Evolutionary conservation across 129 eudicot species (phyloP).

Genomic region (Scalesia atractyloides): DNA sequence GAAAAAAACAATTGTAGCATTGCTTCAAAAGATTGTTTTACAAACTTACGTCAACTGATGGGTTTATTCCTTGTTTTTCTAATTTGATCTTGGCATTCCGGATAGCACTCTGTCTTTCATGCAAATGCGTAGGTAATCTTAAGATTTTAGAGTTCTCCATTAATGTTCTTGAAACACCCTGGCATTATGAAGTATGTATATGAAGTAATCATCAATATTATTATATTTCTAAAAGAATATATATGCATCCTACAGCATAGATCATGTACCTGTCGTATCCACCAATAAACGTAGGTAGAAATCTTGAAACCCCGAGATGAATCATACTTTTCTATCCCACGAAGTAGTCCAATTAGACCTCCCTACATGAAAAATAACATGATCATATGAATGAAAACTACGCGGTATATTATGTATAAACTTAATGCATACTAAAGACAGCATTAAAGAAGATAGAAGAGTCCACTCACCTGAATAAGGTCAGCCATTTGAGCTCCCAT

Average conservation of each 20-base stretch:
- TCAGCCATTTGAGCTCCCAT: slow-evolving; percentile 98
- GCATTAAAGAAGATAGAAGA: neutral
- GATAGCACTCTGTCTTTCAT: slow-evolving; percentile 80
- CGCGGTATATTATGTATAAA: neutral
- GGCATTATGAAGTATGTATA: slow-evolving; percentile 22
- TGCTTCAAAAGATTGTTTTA: neutral
- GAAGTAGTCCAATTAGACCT: slow-evolving; percentile 86
- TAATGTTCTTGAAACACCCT: slow-evolving; percentile 90
- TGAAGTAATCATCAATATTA: neutral
- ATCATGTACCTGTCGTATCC: slow-evolving; percentile 84
- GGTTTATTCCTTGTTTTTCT: slow-evolving; percentile 80
- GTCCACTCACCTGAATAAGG: slow-evolving; percentile 69
- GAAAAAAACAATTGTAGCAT: neutral
- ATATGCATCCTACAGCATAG: neutral
- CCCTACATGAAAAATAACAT: slow-evolving; percentile 51
- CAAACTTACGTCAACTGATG: slow-evolving; percentile 74
- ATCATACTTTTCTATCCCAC: slow-evolving; percentile 97
- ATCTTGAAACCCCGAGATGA: slow-evolving; percentile 86
- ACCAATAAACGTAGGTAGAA: slow-evolving; percentile 98
- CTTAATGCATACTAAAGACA: neutral
- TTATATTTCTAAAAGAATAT: neutral
- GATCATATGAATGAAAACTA: neutral
- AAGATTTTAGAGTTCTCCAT: slow-evolving; percentile 75
- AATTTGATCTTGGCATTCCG: slow-evolving; percentile 77
- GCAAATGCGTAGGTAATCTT: slow-evolving; percentile 86